Percentiles rank a stretch among this genome's conserved stretches.
Conservation (phyloP, 2,329 filamentous ascomycete genomes). For the Leptoxyphium fumago region DNA sequence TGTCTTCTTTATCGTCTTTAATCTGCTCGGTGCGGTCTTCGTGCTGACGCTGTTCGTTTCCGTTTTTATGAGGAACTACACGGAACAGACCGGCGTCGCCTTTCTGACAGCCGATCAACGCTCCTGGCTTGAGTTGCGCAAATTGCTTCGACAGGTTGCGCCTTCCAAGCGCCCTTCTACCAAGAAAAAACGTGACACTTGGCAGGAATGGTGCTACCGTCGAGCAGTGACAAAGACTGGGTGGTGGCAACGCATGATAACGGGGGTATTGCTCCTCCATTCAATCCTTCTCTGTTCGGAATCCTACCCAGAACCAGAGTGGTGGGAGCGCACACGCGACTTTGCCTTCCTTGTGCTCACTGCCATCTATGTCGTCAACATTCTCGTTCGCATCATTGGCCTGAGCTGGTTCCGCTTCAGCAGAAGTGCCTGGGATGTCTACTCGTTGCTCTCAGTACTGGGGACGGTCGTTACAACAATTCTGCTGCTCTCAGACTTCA, state of each 20-base stretch:
- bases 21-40: slow-evolving; percentile 89
- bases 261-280: slow-evolving; percentile 65
- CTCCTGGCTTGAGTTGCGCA: slow-evolving; percentile 90
- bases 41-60: slow-evolving; percentile 95
- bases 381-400: slow-evolving; percentile 69
- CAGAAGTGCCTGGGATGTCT: slow-evolving; percentile 89
- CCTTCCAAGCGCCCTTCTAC: slow-evolving; percentile 84
- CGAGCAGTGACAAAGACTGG: slow-evolving; percentile 88
- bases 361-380: slow-evolving; percentile 68
- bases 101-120: slow-evolving; percentile 91
- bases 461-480: slow-evolving; percentile 75
- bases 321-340: slow-evolving; percentile 55
- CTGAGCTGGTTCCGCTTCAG: slow-evolving; percentile 86
- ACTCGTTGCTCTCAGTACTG: slow-evolving; percentile 63
- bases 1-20: slow-evolving; percentile 91
- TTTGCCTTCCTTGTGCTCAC: slow-evolving; percentile 69
- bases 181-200: slow-evolving; percentile 53
- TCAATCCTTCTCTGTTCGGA: slow-evolving; percentile 72
- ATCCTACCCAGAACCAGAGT: slow-evolving; percentile 58
- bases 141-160: slow-evolving; percentile 80
- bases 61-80: slow-evolving; percentile 99
- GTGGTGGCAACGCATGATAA: slow-evolving; percentile 76
- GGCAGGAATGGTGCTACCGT: slow-evolving; percentile 91
- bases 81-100: slow-evolving; percentile 92
- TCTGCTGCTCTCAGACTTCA: slow-evolving; percentile 49